Evolutionary conservation across 2,329 filamentous ascomycete species (phyloP).

Genomic region (Xylaria arbuscula): DNA sequence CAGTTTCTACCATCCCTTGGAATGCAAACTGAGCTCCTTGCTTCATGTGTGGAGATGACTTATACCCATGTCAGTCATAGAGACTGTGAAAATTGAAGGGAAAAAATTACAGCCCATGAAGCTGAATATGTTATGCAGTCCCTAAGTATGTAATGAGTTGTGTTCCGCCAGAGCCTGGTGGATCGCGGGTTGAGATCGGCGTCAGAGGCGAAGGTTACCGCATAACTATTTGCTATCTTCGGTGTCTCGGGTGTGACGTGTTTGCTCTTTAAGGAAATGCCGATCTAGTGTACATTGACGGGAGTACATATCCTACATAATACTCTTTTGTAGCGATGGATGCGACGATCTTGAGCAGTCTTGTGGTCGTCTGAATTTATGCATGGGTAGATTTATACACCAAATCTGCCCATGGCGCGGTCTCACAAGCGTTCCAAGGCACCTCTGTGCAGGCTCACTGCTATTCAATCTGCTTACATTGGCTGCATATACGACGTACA

Average conservation of each 20-base stretch:
- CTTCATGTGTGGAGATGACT: neutral
- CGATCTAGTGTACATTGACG: neutral
- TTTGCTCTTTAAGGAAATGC: no score
- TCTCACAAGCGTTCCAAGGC: neutral
- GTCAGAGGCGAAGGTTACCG: no score
- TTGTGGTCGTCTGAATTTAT: neutral
- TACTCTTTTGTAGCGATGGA: neutral
- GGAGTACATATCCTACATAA: neutral
- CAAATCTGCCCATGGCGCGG: neutral
- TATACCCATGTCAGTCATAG: neutral
- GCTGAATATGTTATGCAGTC: neutral
- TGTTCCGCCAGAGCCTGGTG: no score
- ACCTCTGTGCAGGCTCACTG: neutral
- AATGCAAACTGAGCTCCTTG: neutral
- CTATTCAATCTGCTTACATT: neutral
- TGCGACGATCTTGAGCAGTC: neutral
- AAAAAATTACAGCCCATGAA: neutral
- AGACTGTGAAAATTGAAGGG: neutral
- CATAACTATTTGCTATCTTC: no score
- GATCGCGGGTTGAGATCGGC: no score
- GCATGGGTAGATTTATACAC: neutral
- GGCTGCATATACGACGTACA: neutral
- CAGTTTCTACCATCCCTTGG: neutral
- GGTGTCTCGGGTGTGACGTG: no score
- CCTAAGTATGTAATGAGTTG: no score